Evolutionary conservation across 2,329 filamentous ascomycete species (phyloP), one percentile per base, ranked within the genome.

Genomic region (Bertia moriformis): DNA sequence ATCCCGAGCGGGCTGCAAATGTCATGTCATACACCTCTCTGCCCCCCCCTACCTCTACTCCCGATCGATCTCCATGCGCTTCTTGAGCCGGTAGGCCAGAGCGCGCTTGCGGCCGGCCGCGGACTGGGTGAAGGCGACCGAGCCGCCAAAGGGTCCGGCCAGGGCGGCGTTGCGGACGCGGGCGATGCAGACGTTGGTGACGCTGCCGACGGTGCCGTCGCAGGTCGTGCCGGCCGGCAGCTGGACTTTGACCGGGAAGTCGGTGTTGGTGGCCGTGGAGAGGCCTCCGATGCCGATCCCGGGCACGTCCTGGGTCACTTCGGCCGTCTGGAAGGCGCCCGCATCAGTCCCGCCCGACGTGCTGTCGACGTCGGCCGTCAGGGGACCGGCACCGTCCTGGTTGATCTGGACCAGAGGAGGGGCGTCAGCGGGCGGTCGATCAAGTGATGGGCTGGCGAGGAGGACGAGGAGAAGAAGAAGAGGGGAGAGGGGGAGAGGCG

Each of bases 201-300:
- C 75, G 18, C 71, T 73, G 39, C 66, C 76, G 4, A 69, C 70
- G 33, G 61, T 63, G 41, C 65, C 78, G 19, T 68, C 63, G 57
- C 78, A 83, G 19, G 71, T 78, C 74, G 79, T 81, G 40, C 76
- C 78, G 35, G 59, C 58, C 22, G 78, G 77, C 71, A 82, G 78
- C 55, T 76, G 66, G 40, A 81, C 67, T 44, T 66, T 69, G 49
- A 82, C 58, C 38, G 71, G 70, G 61, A 79, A 83, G 47, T 82
- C 76, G 48, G 66, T 78, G 50, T 66, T 73, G 38, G 66, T 65
- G 29, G 73, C 71, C 15, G 62, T 59, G 2, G 73, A 78, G 19
- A 79, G 60, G 42, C 76, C 76, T 10, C 59, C 60, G 45, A 77
- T 65, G 42, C 59, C 59, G 27, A 69, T 52, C 40, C 76, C 76